Base-by-base conservation (phyloP, 2,329 filamentous ascomycete genomes). In the Stagonosporopsis tanaceti region DNA sequence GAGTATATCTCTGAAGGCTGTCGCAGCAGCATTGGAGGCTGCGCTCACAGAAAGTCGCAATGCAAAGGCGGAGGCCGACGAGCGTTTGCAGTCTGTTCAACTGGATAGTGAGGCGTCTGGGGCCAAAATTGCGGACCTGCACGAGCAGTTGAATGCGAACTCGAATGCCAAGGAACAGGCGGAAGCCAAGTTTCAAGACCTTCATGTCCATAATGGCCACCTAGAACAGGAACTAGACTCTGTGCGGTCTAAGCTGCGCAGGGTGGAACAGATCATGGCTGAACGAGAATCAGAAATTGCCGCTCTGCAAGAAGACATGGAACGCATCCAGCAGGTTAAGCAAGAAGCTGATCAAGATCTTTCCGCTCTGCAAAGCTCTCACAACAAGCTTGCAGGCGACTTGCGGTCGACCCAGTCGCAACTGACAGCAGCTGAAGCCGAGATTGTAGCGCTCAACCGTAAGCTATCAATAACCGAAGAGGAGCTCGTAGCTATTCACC, bases 291-390 rank as follows among this genome's bases (percentile, higher is more conserved):
- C 53, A 24, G 57, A 69, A 17, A 34, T 71, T 1, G 60, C 53
- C 0, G 20, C n/a, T 11, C 47, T 74, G 8, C 61, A 68, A 42
- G 55, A 41, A 32, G 60, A 71, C n/a, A 48, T 66, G 9, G 39
- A 25, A 2, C 38, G 44, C 15, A 34, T 60, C 9, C 56, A 60
- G 50, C 54, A 61, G 6, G 63, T 64, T 12, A 74, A 71, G 47
- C 30, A 48, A 12, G 59, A 67, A 6, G 57, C 64, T 30, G 61
- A 70, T 25, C 55, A 66, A n/a, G 50, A 54, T 22, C 53, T 73
- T 6, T 39, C 47, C 7, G 47, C 50, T 2, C 41, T 68, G 6
- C 57, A 68, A 32, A 48, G 50, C 17, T 62, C 62, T 34, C 50
- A 65, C 28, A 45, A 39, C 38, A 53, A 63, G 24, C 64, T 72